Evolutionary conservation across 352 stramenopile species (phyloP).

Genomic region (Phytophthora quininea): DNA sequence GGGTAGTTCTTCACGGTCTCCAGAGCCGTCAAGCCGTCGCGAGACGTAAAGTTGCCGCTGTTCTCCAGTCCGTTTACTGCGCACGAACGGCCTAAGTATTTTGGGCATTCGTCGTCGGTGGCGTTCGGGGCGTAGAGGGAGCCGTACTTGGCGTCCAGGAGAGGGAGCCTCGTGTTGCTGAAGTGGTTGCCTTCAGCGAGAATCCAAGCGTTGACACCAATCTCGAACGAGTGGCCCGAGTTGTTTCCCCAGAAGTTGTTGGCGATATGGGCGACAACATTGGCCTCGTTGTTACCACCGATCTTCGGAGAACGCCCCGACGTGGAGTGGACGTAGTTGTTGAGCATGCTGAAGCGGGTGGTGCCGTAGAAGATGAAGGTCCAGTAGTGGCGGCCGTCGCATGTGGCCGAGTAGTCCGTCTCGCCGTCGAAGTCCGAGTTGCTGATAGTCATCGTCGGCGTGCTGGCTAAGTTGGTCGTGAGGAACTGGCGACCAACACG

Average conservation of each 20-base stretch:
- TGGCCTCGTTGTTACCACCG: slow-evolving; percentile 13
- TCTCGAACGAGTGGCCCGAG: slow-evolving; percentile 43
- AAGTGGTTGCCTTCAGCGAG: slow-evolving; percentile 35
- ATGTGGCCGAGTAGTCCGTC: no score
- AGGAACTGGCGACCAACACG: slow-evolving; percentile 9
- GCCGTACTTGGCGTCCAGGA: slow-evolving; percentile 11
- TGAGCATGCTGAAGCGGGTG: slow-evolving; percentile 10
- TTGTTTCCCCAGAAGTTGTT: slow-evolving; percentile 57
- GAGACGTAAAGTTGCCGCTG: slow-evolving; percentile 21
- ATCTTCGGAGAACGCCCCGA: slow-evolving; percentile 40
- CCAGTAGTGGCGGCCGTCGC: no score
- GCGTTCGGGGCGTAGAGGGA: slow-evolving; percentile 20
- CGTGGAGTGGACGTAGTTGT: slow-evolving; percentile 48
- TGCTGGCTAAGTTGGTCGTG: no score
- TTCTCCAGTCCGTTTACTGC: slow-evolving; percentile 31
- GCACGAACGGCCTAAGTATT: slow-evolving; percentile 32
- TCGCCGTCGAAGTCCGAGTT: no score
- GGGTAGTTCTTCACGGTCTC: slow-evolving; percentile 21
- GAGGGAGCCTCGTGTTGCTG: slow-evolving; percentile 6
- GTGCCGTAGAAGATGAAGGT: no score
- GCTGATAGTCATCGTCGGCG: no score
- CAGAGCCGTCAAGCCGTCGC: slow-evolving; percentile 21
- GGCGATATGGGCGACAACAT: slow-evolving; percentile 34
- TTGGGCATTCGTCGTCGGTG: slow-evolving; percentile 20
- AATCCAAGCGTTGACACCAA: slow-evolving; percentile 30